Conservation (phyloP, 225 moss, liverwort and hornwort genomes). For the Pseudisothecium myosuroides region DNA sequence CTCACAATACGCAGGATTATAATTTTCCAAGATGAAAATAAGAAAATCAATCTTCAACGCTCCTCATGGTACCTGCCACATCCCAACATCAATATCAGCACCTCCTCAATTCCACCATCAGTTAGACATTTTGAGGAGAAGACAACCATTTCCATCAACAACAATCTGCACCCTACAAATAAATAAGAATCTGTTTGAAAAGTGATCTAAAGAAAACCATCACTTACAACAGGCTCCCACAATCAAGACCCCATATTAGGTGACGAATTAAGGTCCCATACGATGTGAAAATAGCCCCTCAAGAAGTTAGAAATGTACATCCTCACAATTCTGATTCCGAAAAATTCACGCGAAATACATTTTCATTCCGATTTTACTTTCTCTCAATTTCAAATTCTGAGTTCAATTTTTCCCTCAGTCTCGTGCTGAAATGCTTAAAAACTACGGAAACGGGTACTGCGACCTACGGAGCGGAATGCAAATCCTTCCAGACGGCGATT, state of each 20-base stretch:
- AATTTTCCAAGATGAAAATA: neutral
- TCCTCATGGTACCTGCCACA: constrained; percentile 66
- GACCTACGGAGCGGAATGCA: neutral
- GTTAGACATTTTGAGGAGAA: neutral
- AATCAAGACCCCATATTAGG: neutral
- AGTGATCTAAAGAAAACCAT: neutral
- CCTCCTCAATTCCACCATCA: neutral
- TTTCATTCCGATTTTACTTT: neutral
- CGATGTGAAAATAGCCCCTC: neutral
- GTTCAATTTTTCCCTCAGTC: neutral
- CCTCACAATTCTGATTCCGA: neutral
- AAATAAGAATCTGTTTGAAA: neutral
- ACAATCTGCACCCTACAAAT: neutral
- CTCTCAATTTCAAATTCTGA: neutral
- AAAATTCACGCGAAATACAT: too few species aligned
- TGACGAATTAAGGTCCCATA: neutral
- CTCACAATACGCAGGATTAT: neutral
- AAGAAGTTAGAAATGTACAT: neutral
- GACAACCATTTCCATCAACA: neutral
- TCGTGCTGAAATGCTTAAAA: neutral
- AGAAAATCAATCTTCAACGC: constrained; percentile 37
- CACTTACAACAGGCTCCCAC: neutral
- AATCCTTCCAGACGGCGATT: neutral
- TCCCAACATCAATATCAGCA: neutral
- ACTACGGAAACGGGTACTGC: neutral